Percentiles rank a stretch among this genome's conserved stretches.
phyloP scores from a whole-genome alignment of 108 stramenopile genomes.

The Pseudonitzschia delicatissima region DNA sequence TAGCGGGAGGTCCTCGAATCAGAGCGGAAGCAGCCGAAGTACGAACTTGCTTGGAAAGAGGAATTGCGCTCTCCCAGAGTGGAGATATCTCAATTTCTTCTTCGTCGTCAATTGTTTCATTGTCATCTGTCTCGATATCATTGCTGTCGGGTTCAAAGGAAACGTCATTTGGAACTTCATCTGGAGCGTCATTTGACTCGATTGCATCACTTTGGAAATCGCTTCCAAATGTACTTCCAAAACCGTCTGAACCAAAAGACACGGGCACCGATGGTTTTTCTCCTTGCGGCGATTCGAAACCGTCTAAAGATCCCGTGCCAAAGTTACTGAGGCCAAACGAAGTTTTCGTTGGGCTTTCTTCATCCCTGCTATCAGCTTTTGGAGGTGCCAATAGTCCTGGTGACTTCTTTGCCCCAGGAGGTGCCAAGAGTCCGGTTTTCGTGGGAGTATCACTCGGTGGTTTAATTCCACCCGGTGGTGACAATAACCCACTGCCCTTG shows the following conservation, averaged over 20 bases:
- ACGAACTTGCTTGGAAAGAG: conserved; percentile 69
- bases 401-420: conserved; percentile 18
- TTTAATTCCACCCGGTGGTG: conserved; percentile 24
- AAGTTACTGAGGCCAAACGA: too few species aligned
- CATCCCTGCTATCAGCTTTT: conserved; percentile 17
- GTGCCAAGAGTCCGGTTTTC: conserved; percentile 2
- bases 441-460: background rate
- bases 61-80: conserved; percentile 50
- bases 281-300: too few species aligned
- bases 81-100: conserved; percentile 32
- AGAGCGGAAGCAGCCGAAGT: conserved; percentile 79
- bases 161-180: background rate
- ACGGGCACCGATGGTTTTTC: background rate
- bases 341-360: background rate
- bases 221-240: conserved; percentile 1
- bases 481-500: conserved; percentile 14
- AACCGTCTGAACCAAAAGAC: conserved; percentile 7
- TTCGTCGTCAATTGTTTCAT: conserved; percentile 21
- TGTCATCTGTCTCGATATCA: background rate
- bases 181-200: too few species aligned
- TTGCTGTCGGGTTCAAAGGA: background rate
- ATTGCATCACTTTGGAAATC: conserved; percentile 1
- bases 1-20: conserved; percentile 83
- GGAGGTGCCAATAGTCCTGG: conserved; percentile 41
- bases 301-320: too few species aligned